Percentiles rank a stretch among this genome's conserved stretches.
These are phyloP conservation scores for Datura wrightii DNA, from an alignment of 257 asterid species.

Conservation along the genomic window DNA sequence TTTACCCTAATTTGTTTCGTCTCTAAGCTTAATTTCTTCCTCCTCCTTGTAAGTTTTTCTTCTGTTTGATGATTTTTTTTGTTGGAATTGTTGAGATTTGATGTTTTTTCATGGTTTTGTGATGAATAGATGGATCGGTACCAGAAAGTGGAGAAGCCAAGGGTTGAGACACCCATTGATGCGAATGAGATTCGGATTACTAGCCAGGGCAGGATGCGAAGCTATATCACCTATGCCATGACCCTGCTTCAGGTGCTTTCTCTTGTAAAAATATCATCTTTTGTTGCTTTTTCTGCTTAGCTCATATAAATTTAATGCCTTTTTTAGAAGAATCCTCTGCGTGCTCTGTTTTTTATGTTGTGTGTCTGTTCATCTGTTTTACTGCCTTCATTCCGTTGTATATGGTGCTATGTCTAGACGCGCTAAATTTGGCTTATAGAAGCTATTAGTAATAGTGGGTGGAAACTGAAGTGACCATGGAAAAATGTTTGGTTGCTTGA, in stretches of 20 bases:
- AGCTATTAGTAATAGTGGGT: neutral
- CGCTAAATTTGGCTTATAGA: neutral
- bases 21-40: neutral
- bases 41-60: neutral
- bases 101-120: neutral
- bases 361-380: neutral
- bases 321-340: neutral
- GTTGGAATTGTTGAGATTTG: neutral
- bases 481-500: neutral
- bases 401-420: neutral
- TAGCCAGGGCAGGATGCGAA: conserved; percentile 77
- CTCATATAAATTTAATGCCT: neutral
- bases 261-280: neutral
- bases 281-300: neutral
- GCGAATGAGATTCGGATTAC: conserved; percentile 80
- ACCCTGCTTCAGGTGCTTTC: conserved; percentile 50
- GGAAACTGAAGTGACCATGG: neutral
- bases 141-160: conserved; percentile 75
- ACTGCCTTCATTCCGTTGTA: neutral
- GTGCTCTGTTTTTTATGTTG: neutral
- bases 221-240: conserved; percentile 72
- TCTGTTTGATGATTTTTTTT: neutral
- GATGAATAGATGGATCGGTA: conserved; percentile 65
- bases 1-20: neutral
- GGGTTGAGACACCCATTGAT: conserved; percentile 60